These are phyloP conservation scores for Obelidium mucronatum DNA, from an alignment of 192 early-diverging fungal species.

Conservation along the genomic window DNA sequence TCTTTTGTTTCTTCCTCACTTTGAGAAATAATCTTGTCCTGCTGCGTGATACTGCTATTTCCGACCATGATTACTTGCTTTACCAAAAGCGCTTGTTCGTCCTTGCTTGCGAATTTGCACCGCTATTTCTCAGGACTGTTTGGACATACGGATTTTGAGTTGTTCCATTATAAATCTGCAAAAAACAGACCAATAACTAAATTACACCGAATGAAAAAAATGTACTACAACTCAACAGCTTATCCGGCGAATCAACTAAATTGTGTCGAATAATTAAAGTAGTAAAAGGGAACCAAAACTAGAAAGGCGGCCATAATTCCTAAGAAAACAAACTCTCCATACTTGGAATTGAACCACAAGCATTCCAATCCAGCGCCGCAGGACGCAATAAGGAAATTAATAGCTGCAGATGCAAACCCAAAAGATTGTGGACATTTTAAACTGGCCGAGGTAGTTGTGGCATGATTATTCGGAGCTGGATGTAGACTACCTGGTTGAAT, in stretches of 20 bases:
- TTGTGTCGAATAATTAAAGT: conserved; percentile 18
- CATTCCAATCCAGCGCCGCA: neutral
- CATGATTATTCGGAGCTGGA: neutral
- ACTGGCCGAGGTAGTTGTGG: conserved; percentile 7
- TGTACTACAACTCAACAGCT: conserved; percentile 18
- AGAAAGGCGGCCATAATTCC: conserved; percentile 1
- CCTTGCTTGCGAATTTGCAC: neutral
- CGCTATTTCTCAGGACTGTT: too few relatives aligned
- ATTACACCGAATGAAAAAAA: neutral
- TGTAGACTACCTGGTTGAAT: conserved; percentile 24
- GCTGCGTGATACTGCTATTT: too few relatives aligned
- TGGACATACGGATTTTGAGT: neutral
- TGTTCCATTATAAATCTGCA: neutral
- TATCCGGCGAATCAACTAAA: conserved; percentile 8
- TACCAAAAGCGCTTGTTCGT: neutral
- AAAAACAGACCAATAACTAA: neutral
- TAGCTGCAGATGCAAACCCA: neutral
- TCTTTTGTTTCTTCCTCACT: too few relatives aligned
- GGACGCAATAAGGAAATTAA: conserved; percentile 6
- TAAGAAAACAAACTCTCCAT: neutral
- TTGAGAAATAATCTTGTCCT: too few relatives aligned
- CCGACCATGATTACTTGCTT: neutral
- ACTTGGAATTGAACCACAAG: neutral
- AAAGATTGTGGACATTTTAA: conserved; percentile 9
- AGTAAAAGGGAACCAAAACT: conserved; percentile 12